Conservation (phyloP, 1,284 basidiomycete species). For the Pseudomicrostroma phylloplanum region DNA sequence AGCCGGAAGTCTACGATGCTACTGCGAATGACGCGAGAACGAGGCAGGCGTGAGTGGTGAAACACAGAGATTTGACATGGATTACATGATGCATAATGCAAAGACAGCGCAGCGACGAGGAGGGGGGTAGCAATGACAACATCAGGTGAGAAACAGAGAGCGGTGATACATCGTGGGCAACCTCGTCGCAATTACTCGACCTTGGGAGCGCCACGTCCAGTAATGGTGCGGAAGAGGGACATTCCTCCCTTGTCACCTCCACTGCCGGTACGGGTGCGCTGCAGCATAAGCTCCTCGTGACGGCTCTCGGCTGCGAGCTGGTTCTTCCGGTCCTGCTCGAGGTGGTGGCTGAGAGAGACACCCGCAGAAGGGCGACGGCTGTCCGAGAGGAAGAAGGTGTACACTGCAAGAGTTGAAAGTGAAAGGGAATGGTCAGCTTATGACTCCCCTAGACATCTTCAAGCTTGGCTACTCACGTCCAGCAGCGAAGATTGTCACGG, state of each 20-base stretch:
- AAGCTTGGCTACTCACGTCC: background rate
- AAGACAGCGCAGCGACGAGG: too few species aligned
- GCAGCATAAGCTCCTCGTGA: slow-evolving; percentile 29
- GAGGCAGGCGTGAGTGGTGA: too few species aligned
- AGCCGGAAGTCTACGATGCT: too few species aligned
- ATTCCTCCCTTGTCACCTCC: background rate
- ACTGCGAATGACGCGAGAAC: too few species aligned
- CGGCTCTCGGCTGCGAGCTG: slow-evolving; percentile 21
- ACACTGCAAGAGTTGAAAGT: slow-evolving; percentile 13
- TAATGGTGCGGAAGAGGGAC: background rate
- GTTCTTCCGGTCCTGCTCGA: slow-evolving; percentile 22
- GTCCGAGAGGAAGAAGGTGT: slow-evolving; percentile 41
- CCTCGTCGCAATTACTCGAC: too few species aligned
- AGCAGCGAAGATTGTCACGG: slow-evolving; percentile 27
- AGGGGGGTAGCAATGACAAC: too few species aligned
- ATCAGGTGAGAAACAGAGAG: too few species aligned
- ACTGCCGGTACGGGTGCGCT: background rate
- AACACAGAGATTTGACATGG: too few species aligned
- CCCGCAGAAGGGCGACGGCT: slow-evolving; percentile 28
- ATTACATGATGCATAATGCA: too few species aligned
- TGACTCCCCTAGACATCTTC: too few species aligned
- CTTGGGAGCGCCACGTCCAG: background rate
- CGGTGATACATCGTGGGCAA: too few species aligned
- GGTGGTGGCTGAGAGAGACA: slow-evolving; percentile 24
- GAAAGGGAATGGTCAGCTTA: too few species aligned